Percentiles rank a stretch among this genome's conserved stretches.
Conservation (phyloP, 2,329 filamentous ascomycete species). For the Plenodomus biglobosus region DNA sequence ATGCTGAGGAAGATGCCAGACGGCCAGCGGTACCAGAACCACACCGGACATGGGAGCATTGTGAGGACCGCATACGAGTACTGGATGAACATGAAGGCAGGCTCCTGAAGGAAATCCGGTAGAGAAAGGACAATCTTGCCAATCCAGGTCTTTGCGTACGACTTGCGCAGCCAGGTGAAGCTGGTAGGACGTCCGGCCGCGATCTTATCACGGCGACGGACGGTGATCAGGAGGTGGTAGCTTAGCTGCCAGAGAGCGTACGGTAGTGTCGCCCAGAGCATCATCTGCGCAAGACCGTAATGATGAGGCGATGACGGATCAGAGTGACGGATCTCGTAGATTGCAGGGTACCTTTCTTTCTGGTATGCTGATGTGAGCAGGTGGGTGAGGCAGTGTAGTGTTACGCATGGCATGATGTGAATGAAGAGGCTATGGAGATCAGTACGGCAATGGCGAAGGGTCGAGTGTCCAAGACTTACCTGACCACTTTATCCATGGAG, state of each 20-base stretch:
- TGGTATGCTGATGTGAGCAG: slow-evolving; percentile 69
- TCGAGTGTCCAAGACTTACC: slow-evolving; percentile 49
- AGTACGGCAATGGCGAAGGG: slow-evolving; percentile 7
- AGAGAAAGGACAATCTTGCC: slow-evolving; percentile 81
- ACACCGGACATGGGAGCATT: slow-evolving; percentile 91
- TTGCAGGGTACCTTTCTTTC: slow-evolving; percentile 73
- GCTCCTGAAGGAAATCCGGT: slow-evolving; percentile 75
- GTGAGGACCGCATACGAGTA: slow-evolving; percentile 88
- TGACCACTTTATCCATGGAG: slow-evolving; percentile 96
- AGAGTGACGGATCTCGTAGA: slow-evolving; percentile 75
- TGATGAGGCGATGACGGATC: slow-evolving; percentile 72
- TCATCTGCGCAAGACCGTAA: slow-evolving; percentile 81
- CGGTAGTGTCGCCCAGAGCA: slow-evolving; percentile 89
- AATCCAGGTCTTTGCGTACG: slow-evolving; percentile 86
- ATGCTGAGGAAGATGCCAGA: slow-evolving; percentile 73
- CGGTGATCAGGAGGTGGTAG: slow-evolving; percentile 95
- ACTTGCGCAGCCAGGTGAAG: slow-evolving; percentile 93
- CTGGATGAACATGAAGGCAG: slow-evolving; percentile 94
- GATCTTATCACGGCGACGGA: slow-evolving; percentile 93
- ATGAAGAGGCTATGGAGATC: slow-evolving; percentile 74
- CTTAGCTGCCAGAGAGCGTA: slow-evolving; percentile 90
- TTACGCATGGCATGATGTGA: slow-evolving; percentile 97
- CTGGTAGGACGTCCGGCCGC: slow-evolving; percentile 92
- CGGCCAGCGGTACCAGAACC: slow-evolving; percentile 87
- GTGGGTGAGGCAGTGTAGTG: slow-evolving; percentile 90